Base-by-base conservation (phyloP, 331 rosid species). In the Pyrus hybrid region DNA sequence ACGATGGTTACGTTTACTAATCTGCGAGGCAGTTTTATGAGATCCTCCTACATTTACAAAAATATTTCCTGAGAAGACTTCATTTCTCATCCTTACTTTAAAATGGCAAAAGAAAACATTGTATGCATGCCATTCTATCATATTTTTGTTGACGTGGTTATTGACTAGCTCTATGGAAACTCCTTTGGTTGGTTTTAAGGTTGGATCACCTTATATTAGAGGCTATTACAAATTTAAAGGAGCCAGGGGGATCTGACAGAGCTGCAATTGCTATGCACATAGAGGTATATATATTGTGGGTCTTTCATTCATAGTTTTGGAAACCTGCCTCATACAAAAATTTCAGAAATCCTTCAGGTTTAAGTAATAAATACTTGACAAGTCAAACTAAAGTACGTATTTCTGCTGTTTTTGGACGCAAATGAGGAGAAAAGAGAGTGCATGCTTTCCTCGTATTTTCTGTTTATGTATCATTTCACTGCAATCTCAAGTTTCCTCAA, bases 191-290 rank as follows among this genome's bases (percentile, higher is more conserved):
- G 67, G 80, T 63, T 86, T 80, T 86, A 93, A 93, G 98, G 87
- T 83, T 93, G 93, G 97, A 93, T 86, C 87, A 80, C 82, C 96
- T 91, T 74, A 89, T 93, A 75, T 71, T 78, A 30, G 93, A 88
- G 81, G 92, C 98, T 14, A 84, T 93, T 53, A 58, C 82, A 76
- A 93, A 85, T 78, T 76, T 93, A 87, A 91, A 87, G 92, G 98
- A 93, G 85, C 87, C 90, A 41, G 86, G 85, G 89, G 97, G 97
- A 77, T 88, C 97, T 84, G 93, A 91, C 84, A 85, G 90, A 81
- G 92, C 92, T 78, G 83, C 91, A 71, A 86, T 93, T 86, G 86
- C 93, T 75, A 73, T 88, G 83, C 87, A 83, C 75, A 91, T 93
- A 80, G 96, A 93, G 98, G 98, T 93, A 87, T 76, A 26, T 76